Evolutionary conservation across 2,329 filamentous ascomycete species (phyloP).

Genomic region (Trichoderma lentiforme): DNA sequence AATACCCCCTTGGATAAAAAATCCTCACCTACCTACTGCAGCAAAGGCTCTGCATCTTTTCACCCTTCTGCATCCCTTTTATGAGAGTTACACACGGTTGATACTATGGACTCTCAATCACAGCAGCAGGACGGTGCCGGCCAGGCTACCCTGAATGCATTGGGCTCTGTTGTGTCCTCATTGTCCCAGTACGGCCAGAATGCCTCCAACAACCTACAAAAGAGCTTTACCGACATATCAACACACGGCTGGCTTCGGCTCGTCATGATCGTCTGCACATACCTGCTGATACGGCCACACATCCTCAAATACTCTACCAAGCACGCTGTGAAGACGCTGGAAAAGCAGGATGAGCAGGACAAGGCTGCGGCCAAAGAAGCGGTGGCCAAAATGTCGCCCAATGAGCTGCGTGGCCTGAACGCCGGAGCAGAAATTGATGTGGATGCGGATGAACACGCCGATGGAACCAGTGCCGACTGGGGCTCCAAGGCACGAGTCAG

Average conservation of each 20-base stretch:
- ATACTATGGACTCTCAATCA: constrained; percentile 16
- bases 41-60: background rate
- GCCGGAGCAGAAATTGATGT: constrained; percentile 53
- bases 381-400: constrained; percentile 56
- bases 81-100: background rate
- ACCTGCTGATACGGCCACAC: constrained; percentile 71
- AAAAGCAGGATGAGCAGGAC: constrained; percentile 51
- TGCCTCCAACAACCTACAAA: constrained; percentile 46
- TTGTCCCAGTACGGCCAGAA: constrained; percentile 37
- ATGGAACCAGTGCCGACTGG: constrained; percentile 56
- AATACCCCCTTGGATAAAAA: background rate
- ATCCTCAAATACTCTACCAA: constrained; percentile 64
- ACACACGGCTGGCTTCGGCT: constrained; percentile 63
- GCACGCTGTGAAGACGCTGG: constrained; percentile 61
- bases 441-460: constrained; percentile 43
- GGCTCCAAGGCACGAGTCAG: constrained; percentile 67
- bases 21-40: background rate
- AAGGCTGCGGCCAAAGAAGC: constrained; percentile 53
- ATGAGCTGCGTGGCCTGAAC: constrained; percentile 58
- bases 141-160: constrained; percentile 30
- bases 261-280: constrained; percentile 67
- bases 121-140: constrained; percentile 26
- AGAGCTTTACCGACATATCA: constrained; percentile 50
- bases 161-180: constrained; percentile 34
- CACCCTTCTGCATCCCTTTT: background rate